Evolutionary conservation across 331 rosid genomes (phyloP).

Genomic region (Quercus lobata): DNA sequence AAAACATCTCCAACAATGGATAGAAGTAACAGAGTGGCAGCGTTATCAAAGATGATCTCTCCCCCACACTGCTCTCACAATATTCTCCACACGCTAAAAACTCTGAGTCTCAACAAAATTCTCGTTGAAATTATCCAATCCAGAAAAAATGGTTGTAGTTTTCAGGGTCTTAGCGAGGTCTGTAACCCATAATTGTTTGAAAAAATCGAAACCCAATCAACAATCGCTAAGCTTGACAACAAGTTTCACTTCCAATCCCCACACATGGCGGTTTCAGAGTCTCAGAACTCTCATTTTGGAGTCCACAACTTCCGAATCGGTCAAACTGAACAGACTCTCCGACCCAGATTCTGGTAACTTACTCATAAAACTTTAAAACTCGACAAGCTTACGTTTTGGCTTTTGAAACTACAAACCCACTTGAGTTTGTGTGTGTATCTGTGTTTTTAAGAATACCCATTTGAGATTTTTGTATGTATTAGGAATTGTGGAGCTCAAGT

Average conservation of each 20-base stretch:
- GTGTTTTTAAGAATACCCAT: not conserved
- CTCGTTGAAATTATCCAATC: not conserved
- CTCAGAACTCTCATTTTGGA: slow-evolving; percentile 60
- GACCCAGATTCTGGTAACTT: slow-evolving; percentile 60
- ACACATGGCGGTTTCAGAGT: slow-evolving; percentile 30
- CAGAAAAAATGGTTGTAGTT: slow-evolving; percentile 23
- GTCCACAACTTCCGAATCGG: slow-evolving; percentile 42
- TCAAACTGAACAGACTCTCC: slow-evolving; percentile 54
- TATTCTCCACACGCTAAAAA: not conserved
- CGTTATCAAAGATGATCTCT: too few relatives aligned
- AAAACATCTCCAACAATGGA: too few relatives aligned
- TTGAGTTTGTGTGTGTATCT: not conserved
- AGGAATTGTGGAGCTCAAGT: slow-evolving; percentile 74
- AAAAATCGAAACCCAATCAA: slow-evolving; percentile 22
- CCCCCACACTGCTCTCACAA: too few relatives aligned
- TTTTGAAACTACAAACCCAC: not conserved
- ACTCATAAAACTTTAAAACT: not conserved
- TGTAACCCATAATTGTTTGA: slow-evolving; percentile 8
- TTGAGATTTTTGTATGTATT: not conserved
- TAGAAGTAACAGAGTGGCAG: too few relatives aligned
- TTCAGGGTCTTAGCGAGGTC: slow-evolving; percentile 33
- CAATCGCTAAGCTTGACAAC: slow-evolving; percentile 2
- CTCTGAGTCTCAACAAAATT: not conserved
- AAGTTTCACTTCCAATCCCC: slow-evolving; percentile 9
- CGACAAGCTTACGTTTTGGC: not conserved